Percentiles rank a stretch among this genome's conserved stretches.
Conservation (phyloP, 805 yeast species). For the Metschnikowia lochheadii region DNA sequence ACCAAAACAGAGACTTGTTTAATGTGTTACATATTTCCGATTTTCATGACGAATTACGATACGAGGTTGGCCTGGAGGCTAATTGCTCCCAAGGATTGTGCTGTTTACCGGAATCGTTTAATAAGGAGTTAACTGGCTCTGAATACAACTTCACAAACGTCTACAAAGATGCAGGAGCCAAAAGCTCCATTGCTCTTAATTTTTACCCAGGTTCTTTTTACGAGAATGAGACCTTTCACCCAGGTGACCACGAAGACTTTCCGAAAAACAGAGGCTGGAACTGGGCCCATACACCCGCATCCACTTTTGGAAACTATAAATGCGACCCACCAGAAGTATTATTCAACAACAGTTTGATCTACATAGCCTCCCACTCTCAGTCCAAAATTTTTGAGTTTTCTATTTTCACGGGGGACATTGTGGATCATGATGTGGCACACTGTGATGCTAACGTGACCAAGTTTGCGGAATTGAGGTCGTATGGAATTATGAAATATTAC, state of each 20-base stretch:
- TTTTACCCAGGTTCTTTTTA: conserved; percentile 33
- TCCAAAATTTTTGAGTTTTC: conserved; percentile 51
- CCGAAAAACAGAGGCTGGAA: conserved; percentile 24
- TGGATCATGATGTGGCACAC: conserved; percentile 58
- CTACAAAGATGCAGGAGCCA: conserved; percentile 17
- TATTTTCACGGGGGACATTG: conserved; percentile 70
- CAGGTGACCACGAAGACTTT: conserved; percentile 34
- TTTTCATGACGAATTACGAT: conserved; percentile 58
- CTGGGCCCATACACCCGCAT: conserved; percentile 48
- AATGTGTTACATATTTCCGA: conserved; percentile 66
- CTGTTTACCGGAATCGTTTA: conserved; percentile 51
- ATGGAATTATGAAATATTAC: conserved; percentile 51
- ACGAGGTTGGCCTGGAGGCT: conserved; percentile 52
- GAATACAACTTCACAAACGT: conserved; percentile 30
- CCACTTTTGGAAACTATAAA: conserved; percentile 54
- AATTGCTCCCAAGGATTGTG: conserved; percentile 56
- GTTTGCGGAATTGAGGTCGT: conserved; percentile 68
- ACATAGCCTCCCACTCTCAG: conserved; percentile 32
- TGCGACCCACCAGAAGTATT: conserved; percentile 67
- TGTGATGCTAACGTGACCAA: conserved; percentile 59
- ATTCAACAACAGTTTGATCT: conserved; percentile 53
- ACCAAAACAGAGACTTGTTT: conserved; percentile 33
- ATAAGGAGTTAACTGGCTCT: conserved; percentile 23
- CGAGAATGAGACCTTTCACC: conserved; percentile 21
- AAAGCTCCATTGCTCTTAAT: conserved; percentile 16